phyloP scores from a whole-genome alignment of 768 basidiomycete species.

The Collybiopsis luxurians region DNA sequence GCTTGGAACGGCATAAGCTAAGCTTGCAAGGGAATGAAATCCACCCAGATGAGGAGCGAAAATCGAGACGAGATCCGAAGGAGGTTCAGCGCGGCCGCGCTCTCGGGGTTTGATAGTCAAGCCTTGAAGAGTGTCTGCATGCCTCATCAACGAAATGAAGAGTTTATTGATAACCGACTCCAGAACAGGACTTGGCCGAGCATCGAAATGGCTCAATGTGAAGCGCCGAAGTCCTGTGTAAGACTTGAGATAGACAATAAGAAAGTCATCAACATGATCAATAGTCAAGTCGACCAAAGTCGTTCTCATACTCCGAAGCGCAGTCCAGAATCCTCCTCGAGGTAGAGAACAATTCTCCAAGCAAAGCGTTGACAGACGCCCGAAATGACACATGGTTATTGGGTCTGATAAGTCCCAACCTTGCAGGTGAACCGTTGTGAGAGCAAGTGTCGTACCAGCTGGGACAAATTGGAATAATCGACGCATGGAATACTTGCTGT shows the following conservation, averaged over 20 bases:
- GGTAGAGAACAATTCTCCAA: not conserved
- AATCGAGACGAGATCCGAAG: too few species aligned
- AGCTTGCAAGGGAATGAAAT: too few species aligned
- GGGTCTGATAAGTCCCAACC: not conserved
- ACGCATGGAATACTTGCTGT: not conserved
- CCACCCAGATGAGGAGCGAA: too few species aligned
- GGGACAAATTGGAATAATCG: not conserved
- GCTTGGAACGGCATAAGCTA: too few species aligned
- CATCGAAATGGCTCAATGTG: not conserved
- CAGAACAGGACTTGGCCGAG: not conserved
- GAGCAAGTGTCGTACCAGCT: not conserved
- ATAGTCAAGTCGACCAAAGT: not conserved
- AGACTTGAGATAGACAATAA: not conserved
- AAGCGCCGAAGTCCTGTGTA: not conserved
- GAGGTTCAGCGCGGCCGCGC: too few species aligned
- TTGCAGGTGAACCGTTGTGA: not conserved
- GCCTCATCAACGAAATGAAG: too few species aligned
- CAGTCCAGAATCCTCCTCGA: not conserved
- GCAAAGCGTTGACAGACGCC: not conserved
- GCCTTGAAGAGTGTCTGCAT: too few species aligned
- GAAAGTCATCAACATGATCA: not conserved
- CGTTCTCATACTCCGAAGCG: not conserved
- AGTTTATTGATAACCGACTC: too few species aligned
- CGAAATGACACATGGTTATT: not conserved
- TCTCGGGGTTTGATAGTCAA: too few species aligned